These are phyloP conservation scores for Phoma sp. DNA, from an alignment of 2,329 filamentous ascomycete genomes.

Conservation along the genomic window DNA sequence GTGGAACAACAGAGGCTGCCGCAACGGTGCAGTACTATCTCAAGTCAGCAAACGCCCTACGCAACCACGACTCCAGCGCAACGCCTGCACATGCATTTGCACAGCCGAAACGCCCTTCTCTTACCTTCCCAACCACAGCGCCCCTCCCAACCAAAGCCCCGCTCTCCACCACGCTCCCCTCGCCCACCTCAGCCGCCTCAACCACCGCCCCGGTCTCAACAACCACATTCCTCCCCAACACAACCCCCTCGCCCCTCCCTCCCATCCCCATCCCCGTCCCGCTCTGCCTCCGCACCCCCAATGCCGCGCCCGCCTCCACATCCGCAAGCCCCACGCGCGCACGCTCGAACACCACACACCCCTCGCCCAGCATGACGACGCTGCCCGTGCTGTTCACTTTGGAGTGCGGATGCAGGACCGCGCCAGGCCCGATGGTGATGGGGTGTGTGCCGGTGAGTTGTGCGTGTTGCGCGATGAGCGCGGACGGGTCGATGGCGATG, in stretches of 20 bases:
- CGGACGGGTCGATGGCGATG: slow-evolving; percentile 53
- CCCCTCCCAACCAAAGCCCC: slow-evolving; percentile 43
- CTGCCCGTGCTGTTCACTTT: slow-evolving; percentile 53
- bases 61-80: not conserved
- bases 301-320: slow-evolving; percentile 8
- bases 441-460: slow-evolving; percentile 71
- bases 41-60: not conserved
- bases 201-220: slow-evolving; percentile 53
- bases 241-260: slow-evolving; percentile 38
- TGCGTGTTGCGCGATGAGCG: slow-evolving; percentile 56
- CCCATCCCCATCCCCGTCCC: slow-evolving; percentile 17
- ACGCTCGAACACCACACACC: slow-evolving; percentile 78
- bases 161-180: slow-evolving; percentile 44
- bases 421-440: slow-evolving; percentile 78
- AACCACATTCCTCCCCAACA: slow-evolving; percentile 51
- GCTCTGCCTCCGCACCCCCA: slow-evolving; percentile 13
- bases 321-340: slow-evolving; percentile 45
- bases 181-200: slow-evolving; percentile 46
- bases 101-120: not conserved
- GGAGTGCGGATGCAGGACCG: slow-evolving; percentile 84
- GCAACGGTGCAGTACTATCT: slow-evolving; percentile 53
- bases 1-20: slow-evolving; percentile 43
- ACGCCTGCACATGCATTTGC: not conserved
- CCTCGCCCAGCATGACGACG: slow-evolving; percentile 52
- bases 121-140: slow-evolving; percentile 51